These are phyloP conservation scores for Ophiocordyceps polyrhachis-furcata DNA, from an alignment of 2,329 filamentous ascomycete species.

Conservation along the genomic window DNA sequence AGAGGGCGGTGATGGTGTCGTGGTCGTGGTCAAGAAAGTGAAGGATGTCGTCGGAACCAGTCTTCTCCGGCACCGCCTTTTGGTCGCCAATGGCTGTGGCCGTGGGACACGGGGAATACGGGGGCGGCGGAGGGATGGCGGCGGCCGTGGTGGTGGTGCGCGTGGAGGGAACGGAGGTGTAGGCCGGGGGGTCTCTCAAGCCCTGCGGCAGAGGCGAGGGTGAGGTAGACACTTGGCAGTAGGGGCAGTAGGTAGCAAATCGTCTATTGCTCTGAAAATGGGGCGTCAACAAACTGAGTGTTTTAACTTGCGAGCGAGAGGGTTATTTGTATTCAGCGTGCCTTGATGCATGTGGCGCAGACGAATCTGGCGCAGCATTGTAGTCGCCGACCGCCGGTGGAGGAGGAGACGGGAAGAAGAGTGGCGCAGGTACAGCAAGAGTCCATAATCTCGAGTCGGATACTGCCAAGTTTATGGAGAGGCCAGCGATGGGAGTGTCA, in stretches of 20 bases:
- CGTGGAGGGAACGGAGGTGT: constrained; percentile 23
- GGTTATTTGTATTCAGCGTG: constrained; percentile 17
- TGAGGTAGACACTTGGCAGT: constrained; percentile 52
- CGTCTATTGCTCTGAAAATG: constrained; percentile 39
- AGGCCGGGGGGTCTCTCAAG: constrained; percentile 49
- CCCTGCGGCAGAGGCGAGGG: constrained; percentile 41
- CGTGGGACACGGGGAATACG: constrained; percentile 19
- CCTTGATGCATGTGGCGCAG: constrained; percentile 51
- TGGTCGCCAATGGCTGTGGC: constrained; percentile 4
- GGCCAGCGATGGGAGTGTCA: too few relatives aligned
- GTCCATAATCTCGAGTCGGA: constrained; percentile 8
- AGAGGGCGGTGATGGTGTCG: constrained; percentile 50
- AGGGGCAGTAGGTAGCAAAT: constrained; percentile 50
- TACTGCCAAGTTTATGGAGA: not conserved
- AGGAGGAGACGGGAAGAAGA: constrained; percentile 33
- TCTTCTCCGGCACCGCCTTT: constrained; percentile 14
- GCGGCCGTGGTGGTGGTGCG: constrained; percentile 7
- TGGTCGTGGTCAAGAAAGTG: constrained; percentile 56
- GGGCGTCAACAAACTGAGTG: constrained; percentile 3
- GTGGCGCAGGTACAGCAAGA: constrained; percentile 55
- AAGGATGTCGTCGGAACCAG: constrained; percentile 40
- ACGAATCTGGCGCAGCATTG: constrained; percentile 54
- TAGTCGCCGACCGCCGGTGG: constrained; percentile 31
- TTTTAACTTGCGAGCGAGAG: not conserved
- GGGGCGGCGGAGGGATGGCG: constrained; percentile 16